Evolutionary conservation across 2,329 filamentous ascomycete genomes (phyloP).

Genomic region (Hymenoscyphus scutula): DNA sequence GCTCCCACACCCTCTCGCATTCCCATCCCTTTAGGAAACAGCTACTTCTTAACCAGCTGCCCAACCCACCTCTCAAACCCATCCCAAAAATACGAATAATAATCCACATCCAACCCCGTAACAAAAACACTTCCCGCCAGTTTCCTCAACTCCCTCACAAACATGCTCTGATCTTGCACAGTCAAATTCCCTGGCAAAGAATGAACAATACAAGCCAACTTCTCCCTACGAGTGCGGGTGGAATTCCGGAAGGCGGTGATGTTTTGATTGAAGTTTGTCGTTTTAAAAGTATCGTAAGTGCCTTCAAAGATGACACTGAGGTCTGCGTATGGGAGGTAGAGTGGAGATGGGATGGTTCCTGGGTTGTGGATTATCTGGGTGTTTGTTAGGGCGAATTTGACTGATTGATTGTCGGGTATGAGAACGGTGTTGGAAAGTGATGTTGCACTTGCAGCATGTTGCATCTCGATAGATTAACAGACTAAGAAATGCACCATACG

Average conservation of each 20-base stretch:
- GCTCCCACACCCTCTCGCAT: background rate
- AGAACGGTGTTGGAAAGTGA: too few relatives aligned
- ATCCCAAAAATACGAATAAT: slow-evolving; percentile 12
- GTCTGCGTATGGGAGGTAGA: background rate
- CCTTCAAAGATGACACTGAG: slow-evolving; percentile 11
- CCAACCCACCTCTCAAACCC: slow-evolving; percentile 9
- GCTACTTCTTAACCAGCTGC: background rate
- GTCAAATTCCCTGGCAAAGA: slow-evolving; percentile 4
- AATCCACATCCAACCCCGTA: slow-evolving; percentile 11
- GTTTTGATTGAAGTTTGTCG: background rate
- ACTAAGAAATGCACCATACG: background rate
- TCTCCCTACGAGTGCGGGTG: background rate
- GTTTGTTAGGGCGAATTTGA: background rate
- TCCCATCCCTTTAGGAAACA: background rate
- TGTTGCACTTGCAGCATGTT: background rate
- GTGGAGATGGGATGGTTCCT: slow-evolving; percentile 5
- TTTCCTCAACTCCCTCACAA: slow-evolving; percentile 6
- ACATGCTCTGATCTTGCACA: background rate
- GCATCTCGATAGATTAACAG: background rate
- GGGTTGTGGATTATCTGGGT: slow-evolving; percentile 13
- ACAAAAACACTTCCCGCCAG: slow-evolving; percentile 6
- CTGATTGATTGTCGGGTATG: too few relatives aligned
- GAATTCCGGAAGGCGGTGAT: slow-evolving; percentile 6
- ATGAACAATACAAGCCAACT: slow-evolving; percentile 6
- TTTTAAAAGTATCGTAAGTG: slow-evolving; percentile 6